A percentile compares a stretch with the other conserved stretches of the same genome.
Conservation (phyloP, 495 filamentous ascomycete species). For the Tuber magnatum region DNA sequence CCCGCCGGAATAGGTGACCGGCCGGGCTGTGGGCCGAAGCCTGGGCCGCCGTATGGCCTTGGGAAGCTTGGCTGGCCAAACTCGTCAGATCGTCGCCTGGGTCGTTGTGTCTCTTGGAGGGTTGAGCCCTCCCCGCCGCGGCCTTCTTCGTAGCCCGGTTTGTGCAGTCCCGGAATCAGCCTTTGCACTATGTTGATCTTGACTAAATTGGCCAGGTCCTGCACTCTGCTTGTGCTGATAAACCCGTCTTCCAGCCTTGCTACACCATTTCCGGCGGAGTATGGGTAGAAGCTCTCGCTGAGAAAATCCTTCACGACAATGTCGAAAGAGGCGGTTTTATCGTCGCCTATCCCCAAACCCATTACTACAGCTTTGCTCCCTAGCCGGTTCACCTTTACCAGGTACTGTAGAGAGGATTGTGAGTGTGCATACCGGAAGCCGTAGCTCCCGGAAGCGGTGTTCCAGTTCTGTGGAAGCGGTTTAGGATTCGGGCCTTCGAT, state of each 20-base stretch:
- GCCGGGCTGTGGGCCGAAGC: slow-evolving; percentile 42
- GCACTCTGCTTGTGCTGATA: slow-evolving; percentile 60
- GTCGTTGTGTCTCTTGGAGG: slow-evolving; percentile 30
- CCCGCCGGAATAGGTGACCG: slow-evolving; percentile 57
- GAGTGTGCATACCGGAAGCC: slow-evolving; percentile 73
- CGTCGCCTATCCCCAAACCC: slow-evolving; percentile 69
- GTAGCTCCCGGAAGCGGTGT: slow-evolving; percentile 40
- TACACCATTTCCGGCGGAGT: slow-evolving; percentile 43
- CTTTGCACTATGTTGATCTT: slow-evolving; percentile 74
- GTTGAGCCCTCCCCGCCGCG: slow-evolving; percentile 2
- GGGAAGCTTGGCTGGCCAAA: slow-evolving; percentile 49
- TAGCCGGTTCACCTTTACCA: slow-evolving; percentile 73
- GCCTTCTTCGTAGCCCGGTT: slow-evolving; percentile 67
- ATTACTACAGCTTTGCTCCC: slow-evolving; percentile 76
- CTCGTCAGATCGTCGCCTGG: slow-evolving; percentile 38
- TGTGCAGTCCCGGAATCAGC: slow-evolving; percentile 63
- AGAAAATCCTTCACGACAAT: slow-evolving; percentile 69
- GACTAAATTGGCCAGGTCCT: slow-evolving; percentile 59
- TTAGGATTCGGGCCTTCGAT: slow-evolving; percentile 45
- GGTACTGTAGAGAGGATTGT: slow-evolving; percentile 80
- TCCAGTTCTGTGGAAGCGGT: slow-evolving; percentile 50
- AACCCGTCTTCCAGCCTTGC: slow-evolving; percentile 60
- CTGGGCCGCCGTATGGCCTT: slow-evolving; percentile 40
- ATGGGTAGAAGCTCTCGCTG: slow-evolving; percentile 54
- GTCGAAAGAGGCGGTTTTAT: slow-evolving; percentile 72